Conservation (phyloP, 2,329 filamentous ascomycete species). For the Myriosclerotinia scirpicola region DNA sequence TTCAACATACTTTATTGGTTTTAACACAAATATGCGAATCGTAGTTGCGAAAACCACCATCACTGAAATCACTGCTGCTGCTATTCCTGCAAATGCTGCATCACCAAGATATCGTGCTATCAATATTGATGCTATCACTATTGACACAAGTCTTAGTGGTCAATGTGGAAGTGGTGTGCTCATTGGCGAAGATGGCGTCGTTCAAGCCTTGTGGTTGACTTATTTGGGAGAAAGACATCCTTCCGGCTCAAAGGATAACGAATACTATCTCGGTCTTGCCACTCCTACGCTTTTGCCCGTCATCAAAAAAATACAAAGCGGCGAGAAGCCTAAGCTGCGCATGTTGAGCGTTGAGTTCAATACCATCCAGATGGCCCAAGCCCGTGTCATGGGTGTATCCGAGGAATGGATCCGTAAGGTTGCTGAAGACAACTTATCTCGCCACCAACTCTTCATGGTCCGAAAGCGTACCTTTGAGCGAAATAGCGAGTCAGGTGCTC, state of each 20-base stretch:
- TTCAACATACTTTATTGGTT: conserved; percentile 95
- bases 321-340: conserved; percentile 74
- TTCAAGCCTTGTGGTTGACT: conserved; percentile 94
- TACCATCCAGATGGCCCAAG: conserved; percentile 94
- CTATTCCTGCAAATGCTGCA: conserved; percentile 88
- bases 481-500: conserved; percentile 59
- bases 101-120: conserved; percentile 92
- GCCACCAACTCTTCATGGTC: conserved; percentile 98
- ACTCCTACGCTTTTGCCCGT: conserved; percentile 87
- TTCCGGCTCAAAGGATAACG: conserved; percentile 81
- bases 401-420: conserved; percentile 96
- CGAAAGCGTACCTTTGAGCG: conserved; percentile 78
- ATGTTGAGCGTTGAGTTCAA: conserved; percentile 95
- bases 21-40: conserved; percentile 91
- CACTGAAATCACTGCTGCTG: conserved; percentile 95
- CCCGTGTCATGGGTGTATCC: conserved; percentile 92
- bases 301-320: conserved; percentile 80
- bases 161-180: conserved; percentile 95
- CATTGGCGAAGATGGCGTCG: conserved; percentile 83
- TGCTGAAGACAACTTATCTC: conserved; percentile 80
- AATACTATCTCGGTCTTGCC: conserved; percentile 91
- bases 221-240: conserved; percentile 88
- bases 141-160: conserved; percentile 86
- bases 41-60: conserved; percentile 93
- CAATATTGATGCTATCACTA: conserved; percentile 94